Evolutionary conservation across 495 filamentous ascomycete species (phyloP), one percentile per base, ranked within the genome.

Genomic region (Pyronema domesticum): DNA sequence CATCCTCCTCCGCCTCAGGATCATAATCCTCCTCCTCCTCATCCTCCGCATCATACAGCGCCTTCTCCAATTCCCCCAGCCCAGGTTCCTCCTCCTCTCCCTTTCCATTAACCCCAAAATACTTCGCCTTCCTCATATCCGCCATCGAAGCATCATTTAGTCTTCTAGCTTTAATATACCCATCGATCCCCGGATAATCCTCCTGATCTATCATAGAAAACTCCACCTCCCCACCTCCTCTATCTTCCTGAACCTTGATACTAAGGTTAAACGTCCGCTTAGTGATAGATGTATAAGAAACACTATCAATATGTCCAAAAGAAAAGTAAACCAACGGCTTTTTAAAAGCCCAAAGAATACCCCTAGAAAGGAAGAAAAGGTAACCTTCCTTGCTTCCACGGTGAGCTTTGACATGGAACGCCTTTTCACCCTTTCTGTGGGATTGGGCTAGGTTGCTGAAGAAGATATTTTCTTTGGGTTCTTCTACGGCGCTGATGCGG

Each of bases 331-430:
- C 61, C 19, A 98, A 70, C 0, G 91, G 91, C 64, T 98, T 98
- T 68, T 95, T 95, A 76, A 94, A 96, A 0, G 80, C 88, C 73
- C 84, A 98, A 33, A 98, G 65, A 45, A 98, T 89, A 1, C 91
- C 91, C 17, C 74, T 80, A 42, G 82, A 77, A 6, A 95, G 73
- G 64, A 96, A 83, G 69, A 94, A 96, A 9, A 98, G 74, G 57
- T 81, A 98, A 82, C 80, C 82, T 67, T 98, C 91, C 75, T 98
- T 98, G 60, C 80, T 89, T 0, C 91, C 91, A 40, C 88, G 76
- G 71, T 88, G 89, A 1, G 82, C 88, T 63, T 89, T 95, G 15
- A 94, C 80, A 65, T 94, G 85, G 58, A 83, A 89, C n/a, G 86
- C 87, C 61, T 83, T 85, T 67, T 95, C 91, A 23, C 79, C 79